Percentiles rank a stretch among this genome's conserved stretches.
Evolutionary conservation across 2,329 filamentous ascomycete genomes (phyloP).

Genomic region (Calonectria honghensis): DNA sequence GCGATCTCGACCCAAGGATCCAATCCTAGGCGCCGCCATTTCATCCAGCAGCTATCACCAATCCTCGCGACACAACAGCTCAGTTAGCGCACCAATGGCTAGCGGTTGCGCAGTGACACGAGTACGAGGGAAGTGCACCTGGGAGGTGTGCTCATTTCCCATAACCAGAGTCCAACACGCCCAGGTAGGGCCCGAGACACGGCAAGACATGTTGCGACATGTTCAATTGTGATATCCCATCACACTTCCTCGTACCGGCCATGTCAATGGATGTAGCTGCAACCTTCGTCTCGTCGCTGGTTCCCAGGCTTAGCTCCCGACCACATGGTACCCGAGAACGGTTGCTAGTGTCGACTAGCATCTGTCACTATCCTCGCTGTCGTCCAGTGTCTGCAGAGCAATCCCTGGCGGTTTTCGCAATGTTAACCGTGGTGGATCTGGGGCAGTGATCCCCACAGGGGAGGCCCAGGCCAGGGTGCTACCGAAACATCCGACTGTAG

Average conservation of each 20-base stretch:
- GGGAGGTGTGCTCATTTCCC: slow-evolving; percentile 5
- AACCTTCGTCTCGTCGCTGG: background rate
- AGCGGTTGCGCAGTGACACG: background rate
- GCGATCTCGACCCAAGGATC: background rate
- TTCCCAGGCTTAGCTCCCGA: background rate
- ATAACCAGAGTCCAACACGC: background rate
- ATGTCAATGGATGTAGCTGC: background rate
- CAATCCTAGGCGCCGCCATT: background rate
- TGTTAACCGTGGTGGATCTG: slow-evolving; percentile 17
- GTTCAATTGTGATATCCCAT: background rate
- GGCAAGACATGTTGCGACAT: background rate
- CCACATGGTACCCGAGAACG: background rate
- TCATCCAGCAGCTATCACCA: background rate
- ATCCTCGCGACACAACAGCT: background rate
- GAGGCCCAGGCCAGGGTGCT: background rate
- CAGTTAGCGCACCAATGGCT: background rate
- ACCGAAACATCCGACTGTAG: slow-evolving; percentile 16
- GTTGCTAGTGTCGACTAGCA: slow-evolving; percentile 1
- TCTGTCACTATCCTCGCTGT: background rate
- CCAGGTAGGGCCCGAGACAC: background rate
- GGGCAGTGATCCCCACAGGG: background rate
- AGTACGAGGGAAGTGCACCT: background rate
- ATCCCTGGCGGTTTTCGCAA: slow-evolving; percentile 1
- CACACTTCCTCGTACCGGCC: background rate
- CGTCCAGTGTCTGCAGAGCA: slow-evolving; percentile 1